Percentiles rank a stretch among this genome's conserved stretches.
phyloP scores from a whole-genome alignment of 139 green algal species.

The Chlorella sp. region DNA sequence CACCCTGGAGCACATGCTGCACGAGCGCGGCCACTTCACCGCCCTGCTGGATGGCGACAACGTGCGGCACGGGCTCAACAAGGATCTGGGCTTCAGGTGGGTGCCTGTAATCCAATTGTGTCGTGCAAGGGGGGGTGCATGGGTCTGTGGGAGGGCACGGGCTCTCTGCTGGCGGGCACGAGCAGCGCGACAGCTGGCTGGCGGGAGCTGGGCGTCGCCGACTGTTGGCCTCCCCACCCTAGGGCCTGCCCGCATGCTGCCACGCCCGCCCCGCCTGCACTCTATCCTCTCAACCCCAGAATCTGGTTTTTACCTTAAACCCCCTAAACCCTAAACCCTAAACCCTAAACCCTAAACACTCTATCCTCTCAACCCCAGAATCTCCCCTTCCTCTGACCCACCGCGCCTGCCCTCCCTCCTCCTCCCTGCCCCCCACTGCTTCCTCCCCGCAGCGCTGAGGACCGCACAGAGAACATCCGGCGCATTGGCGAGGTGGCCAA shows the following conservation, averaged over 20 bases:
- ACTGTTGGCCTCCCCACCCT: neutral
- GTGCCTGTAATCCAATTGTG: too few species aligned
- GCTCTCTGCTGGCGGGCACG: too few species aligned
- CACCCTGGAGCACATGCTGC: slow-evolving; percentile 85
- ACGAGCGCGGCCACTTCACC: slow-evolving; percentile 76
- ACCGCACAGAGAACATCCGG: slow-evolving; percentile 96
- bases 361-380: neutral
- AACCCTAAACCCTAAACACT: too few species aligned
- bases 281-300: neutral
- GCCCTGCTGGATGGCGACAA: slow-evolving; percentile 96
- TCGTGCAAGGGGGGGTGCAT: neutral
- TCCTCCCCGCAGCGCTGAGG: slow-evolving; percentile 44
- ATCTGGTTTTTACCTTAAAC: neutral
- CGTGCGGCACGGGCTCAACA: slow-evolving; percentile 94
- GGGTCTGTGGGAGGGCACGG: too few species aligned
- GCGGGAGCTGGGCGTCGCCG: too few species aligned
- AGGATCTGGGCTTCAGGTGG: slow-evolving; percentile 91
- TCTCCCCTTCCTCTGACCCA: neutral
- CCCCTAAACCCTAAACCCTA: too few species aligned
- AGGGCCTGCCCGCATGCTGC: too few species aligned
- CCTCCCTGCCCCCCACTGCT: neutral
- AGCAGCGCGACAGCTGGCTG: neutral
- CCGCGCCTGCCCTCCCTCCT: neutral
- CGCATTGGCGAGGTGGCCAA: slow-evolving; percentile 95
- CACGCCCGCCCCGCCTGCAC: too few species aligned